Conservation (phyloP, 2,329 filamentous ascomycete species). For the Ophiostoma montium region DNA sequence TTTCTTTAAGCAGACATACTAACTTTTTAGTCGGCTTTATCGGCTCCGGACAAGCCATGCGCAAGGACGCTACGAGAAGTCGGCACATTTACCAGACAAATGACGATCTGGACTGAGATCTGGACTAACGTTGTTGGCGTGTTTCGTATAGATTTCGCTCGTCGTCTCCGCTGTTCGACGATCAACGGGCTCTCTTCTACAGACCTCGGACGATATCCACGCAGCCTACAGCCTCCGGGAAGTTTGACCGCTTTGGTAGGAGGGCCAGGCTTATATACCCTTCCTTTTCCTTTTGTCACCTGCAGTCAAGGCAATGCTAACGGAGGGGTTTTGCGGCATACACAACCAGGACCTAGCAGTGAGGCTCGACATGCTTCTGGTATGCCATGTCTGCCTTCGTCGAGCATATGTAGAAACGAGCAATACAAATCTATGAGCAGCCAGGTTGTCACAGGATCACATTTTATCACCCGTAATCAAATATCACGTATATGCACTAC, state of each 20-base stretch:
- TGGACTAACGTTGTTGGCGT: no score
- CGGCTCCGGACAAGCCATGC: conserved; percentile 89
- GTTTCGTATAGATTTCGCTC: neutral
- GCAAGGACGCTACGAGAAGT: conserved; percentile 71
- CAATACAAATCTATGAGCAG: no score
- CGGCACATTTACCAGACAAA: conserved; percentile 74
- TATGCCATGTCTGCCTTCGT: neutral
- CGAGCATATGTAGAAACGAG: no score
- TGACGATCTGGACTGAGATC: conserved; percentile 61
- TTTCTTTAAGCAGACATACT: conserved; percentile 11
- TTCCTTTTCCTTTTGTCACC: neutral
- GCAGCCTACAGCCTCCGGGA: no score
- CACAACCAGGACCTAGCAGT: neutral
- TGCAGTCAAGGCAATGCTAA: neutral
- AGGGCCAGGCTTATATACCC: neutral
- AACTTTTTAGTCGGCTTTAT: conserved; percentile 70
- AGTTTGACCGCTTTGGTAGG: neutral
- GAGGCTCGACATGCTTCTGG: neutral
- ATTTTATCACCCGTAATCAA: no score
- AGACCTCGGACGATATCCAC: no score
- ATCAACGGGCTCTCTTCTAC: no score
- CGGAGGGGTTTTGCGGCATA: neutral
- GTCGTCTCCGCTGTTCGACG: neutral
- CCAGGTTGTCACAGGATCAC: no score
- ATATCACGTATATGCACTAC: neutral